Percentiles rank a stretch among this genome's conserved stretches.
These are phyloP conservation scores for Trypanosoma lewisi DNA, from an alignment of 208 protist genomes.

Conservation along the genomic window DNA sequence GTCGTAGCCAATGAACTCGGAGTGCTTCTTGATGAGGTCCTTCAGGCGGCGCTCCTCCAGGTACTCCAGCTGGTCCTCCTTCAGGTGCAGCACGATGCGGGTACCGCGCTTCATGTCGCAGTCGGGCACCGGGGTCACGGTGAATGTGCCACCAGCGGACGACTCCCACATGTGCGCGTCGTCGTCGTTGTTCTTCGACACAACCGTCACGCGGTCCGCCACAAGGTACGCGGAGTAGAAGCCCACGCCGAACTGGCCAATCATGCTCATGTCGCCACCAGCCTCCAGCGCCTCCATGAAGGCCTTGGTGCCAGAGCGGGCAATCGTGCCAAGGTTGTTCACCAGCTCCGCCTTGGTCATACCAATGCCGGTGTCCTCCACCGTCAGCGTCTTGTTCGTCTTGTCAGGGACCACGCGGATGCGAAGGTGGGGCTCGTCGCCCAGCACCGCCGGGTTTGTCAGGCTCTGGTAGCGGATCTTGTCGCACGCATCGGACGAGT, in stretches of 20 bases:
- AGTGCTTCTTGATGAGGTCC: no score
- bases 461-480: constrained; percentile 91
- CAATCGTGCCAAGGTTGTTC: constrained; percentile 95
- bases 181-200: constrained; percentile 81
- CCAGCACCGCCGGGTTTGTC: constrained; percentile 81
- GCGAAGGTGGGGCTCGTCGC: constrained; percentile 77
- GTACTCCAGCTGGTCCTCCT: no score
- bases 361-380: constrained; percentile 95
- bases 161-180: constrained; percentile 95
- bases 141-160: constrained; percentile 92
- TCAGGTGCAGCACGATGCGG: no score
- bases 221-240: constrained; percentile 98
- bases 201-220: constrained; percentile 93
- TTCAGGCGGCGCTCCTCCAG: no score
- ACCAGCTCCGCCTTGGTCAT: constrained; percentile 97
- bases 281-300: constrained; percentile 88
- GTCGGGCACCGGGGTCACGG: no score
- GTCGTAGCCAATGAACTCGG: no score
- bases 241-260: constrained; percentile 97
- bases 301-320: constrained; percentile 84
- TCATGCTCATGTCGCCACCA: constrained; percentile 87
- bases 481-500: constrained; percentile 97
- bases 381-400: constrained; percentile 88
- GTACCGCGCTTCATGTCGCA: no score
- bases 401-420: constrained; percentile 92